These are phyloP conservation scores for Beauveria scarabaeidicola DNA, from an alignment of 2,329 filamentous ascomycete genomes.

Conservation along the genomic window DNA sequence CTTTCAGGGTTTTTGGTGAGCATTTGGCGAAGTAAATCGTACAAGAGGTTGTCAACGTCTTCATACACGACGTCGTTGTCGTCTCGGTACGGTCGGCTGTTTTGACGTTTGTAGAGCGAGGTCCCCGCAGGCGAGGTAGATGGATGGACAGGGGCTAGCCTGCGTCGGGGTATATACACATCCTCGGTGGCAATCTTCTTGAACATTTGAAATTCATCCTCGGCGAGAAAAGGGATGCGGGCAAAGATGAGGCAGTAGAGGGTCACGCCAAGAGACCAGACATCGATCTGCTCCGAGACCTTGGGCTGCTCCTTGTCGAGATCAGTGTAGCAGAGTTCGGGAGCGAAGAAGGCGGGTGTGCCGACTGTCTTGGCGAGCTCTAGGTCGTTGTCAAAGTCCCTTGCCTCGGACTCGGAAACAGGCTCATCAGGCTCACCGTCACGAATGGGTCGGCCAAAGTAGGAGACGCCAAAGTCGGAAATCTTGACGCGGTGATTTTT, in stretches of 20 bases:
- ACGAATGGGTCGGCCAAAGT: conserved; percentile 80
- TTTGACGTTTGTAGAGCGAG: conserved; percentile 48
- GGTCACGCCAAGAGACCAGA: conserved; percentile 95
- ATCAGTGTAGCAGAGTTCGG: conserved; percentile 89
- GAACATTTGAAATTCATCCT: conserved; percentile 89
- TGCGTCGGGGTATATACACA: conserved; percentile 76
- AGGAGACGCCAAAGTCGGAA: conserved; percentile 96
- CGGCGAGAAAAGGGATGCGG: conserved; percentile 84
- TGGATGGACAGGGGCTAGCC: conserved; percentile 67
- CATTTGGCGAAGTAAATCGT: conserved; percentile 70
- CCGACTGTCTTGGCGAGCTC: conserved; percentile 98
- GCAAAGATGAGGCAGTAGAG: conserved; percentile 93
- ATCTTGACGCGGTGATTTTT: conserved; percentile 86
- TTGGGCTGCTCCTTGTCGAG: conserved; percentile 59
- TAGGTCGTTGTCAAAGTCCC: conserved; percentile 83
- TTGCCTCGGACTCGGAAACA: conserved; percentile 71
- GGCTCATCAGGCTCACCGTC: conserved; percentile 72
- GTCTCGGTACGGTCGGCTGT: conserved; percentile 60
- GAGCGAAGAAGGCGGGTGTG: conserved; percentile 94
- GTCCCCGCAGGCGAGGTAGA: conserved; percentile 46
- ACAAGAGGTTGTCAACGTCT: conserved; percentile 69
- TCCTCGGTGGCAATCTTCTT: conserved; percentile 84
- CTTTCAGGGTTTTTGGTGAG: conserved; percentile 83
- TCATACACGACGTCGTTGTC: conserved; percentile 79
- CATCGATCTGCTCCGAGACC: conserved; percentile 88